Evolutionary conservation across 1,284 basidiomycete species (phyloP).

Genomic region (Calocybe gambosa): DNA sequence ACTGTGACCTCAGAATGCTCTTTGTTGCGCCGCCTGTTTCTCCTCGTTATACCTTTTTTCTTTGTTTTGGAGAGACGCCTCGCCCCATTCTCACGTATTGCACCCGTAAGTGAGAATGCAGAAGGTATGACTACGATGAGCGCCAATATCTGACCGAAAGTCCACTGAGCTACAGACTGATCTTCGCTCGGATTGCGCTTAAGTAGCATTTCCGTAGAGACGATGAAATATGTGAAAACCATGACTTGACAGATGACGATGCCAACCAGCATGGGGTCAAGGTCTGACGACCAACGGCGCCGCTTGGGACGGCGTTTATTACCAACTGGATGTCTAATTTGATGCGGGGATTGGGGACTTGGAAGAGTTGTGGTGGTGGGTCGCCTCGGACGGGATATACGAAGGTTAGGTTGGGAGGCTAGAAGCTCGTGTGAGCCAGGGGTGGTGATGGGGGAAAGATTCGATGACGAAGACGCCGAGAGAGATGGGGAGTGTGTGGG

Average conservation of each 20-base stretch:
- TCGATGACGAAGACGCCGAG: neutral
- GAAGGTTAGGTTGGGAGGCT: neutral
- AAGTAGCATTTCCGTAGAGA: slow-evolving; percentile 30
- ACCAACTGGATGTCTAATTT: neutral
- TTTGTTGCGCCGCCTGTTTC: neutral
- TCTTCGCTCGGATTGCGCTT: slow-evolving; percentile 22
- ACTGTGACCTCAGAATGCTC: neutral
- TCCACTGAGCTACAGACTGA: slow-evolving; percentile 21
- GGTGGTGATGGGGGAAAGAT: neutral
- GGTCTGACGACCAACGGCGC: slow-evolving; percentile 27
- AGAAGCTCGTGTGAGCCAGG: neutral
- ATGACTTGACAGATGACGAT: slow-evolving; percentile 29
- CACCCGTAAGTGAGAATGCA: slow-evolving; percentile 25
- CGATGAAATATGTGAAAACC: slow-evolving; percentile 35
- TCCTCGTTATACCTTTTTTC: slow-evolving; percentile 10
- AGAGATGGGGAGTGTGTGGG: slow-evolving; percentile 3
- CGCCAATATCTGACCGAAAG: slow-evolving; percentile 33
- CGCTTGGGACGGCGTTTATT: slow-evolving; percentile 23
- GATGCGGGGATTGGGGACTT: slow-evolving; percentile 1
- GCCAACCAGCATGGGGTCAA: slow-evolving; percentile 36
- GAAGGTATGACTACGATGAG: slow-evolving; percentile 31
- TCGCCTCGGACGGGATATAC: neutral
- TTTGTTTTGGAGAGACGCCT: slow-evolving; percentile 23
- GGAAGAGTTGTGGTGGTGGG: neutral
- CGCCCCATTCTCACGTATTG: slow-evolving; percentile 25